Conservation (phyloP, 2,329 filamentous ascomycete species). For the Talaromyces sp. region DNA sequence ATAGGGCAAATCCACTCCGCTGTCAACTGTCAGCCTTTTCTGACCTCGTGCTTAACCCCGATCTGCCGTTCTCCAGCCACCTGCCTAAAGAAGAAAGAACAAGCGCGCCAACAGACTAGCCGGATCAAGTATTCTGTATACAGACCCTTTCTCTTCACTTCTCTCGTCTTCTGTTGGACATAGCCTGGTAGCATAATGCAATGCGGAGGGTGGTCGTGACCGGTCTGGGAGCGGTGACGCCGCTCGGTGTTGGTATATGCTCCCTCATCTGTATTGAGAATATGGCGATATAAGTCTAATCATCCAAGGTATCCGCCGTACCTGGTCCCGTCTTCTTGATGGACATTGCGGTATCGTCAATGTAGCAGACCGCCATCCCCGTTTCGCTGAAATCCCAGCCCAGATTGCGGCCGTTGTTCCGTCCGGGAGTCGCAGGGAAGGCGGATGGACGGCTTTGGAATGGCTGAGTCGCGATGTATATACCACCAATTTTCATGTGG, state of each 20-base stretch:
- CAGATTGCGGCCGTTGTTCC: constrained; percentile 83
- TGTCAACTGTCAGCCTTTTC: background rate
- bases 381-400: constrained; percentile 73
- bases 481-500: constrained; percentile 1
- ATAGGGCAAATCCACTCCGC: background rate
- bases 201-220: constrained; percentile 74
- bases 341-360: constrained; percentile 78
- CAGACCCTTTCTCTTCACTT: background rate
- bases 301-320: constrained; percentile 60
- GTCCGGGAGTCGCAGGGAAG: constrained; percentile 45
- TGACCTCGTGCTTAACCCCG: background rate
- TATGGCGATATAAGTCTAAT: background rate
- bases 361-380: constrained; percentile 58
- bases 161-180: background rate
- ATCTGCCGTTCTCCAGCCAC: background rate
- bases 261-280: background rate
- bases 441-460: constrained; percentile 44
- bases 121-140: constrained; percentile 2
- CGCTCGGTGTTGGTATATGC: constrained; percentile 68
- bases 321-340: constrained; percentile 77
- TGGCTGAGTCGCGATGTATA: constrained; percentile 45
- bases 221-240: constrained; percentile 76
- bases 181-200: constrained; percentile 23
- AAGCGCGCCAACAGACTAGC: constrained; percentile 4
- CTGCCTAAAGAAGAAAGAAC: constrained; percentile 11